A percentile compares a stretch with the other conserved stretches of the same genome.
Evolutionary conservation across 129 eudicot species (phyloP).

Genomic region (Escallonia rubra): DNA sequence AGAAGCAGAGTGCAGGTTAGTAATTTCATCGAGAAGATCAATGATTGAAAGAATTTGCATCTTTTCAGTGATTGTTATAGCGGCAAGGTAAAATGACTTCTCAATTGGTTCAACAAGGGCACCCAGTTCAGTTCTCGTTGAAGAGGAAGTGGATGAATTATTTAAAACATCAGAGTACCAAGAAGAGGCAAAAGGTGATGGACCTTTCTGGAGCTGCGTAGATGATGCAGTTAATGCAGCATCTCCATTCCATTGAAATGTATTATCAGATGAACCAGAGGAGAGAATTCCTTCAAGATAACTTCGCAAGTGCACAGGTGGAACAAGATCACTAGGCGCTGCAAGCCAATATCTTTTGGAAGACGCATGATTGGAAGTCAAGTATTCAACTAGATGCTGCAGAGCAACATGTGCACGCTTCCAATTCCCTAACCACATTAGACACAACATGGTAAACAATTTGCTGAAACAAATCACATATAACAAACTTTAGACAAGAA

Average conservation of each 20-base stretch:
- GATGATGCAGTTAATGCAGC: conserved; percentile 19
- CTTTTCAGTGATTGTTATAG: conserved; percentile 46
- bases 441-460: conserved; percentile 1
- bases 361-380: conserved; percentile 30
- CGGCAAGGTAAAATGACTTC: conserved; percentile 36
- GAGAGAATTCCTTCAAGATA: conserved; percentile 61
- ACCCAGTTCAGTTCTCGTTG: conserved; percentile 45
- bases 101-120: conserved; percentile 45
- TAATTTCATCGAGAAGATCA: conserved; percentile 81
- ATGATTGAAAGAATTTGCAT: conserved; percentile 60
- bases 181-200: conserved; percentile 18
- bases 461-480: not conserved
- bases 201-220: conserved; percentile 38
- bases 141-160: conserved; percentile 29
- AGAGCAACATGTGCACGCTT: conserved; percentile 68
- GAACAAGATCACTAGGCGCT: conserved; percentile 22
- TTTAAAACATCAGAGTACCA: conserved; percentile 34
- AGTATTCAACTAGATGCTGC: conserved; percentile 47
- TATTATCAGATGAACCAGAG: conserved; percentile 30
- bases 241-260: conserved; percentile 52
- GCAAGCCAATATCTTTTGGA: conserved; percentile 13
- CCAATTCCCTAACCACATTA: conserved; percentile 67
- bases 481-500: conserved; percentile 1
- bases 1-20: conserved; percentile 55
- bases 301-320: conserved; percentile 53